Evolutionary conservation across 495 filamentous ascomycete genomes (phyloP), one percentile per base, ranked within the genome.

Genomic region (Xylaria acuta): DNA sequence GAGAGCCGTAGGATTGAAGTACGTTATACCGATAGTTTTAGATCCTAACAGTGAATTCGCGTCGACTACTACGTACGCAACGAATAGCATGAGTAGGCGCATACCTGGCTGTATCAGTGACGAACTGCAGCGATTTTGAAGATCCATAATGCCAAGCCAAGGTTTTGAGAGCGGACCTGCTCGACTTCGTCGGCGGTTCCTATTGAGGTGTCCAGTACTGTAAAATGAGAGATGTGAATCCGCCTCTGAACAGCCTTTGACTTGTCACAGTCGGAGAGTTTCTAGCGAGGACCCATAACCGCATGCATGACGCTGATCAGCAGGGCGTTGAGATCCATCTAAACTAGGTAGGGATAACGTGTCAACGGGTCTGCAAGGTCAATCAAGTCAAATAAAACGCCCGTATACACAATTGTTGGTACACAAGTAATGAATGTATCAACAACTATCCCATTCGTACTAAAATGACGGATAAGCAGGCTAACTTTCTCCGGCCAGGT

Each of bases 271-370:
- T 38, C 34, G 34, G 58, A 60, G 30, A 60, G 32, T 22, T n/a
- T 60, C 58, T n/a, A 12, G 32, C 34, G 58, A 5, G 34, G 20
- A n/a, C 58, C 58, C 22, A n/a, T 64, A 18, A 16, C 30, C 38
- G 5, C 38, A 18, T 43, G 22, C 58, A 60, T n/a, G n/a, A 63
- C 30, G 38, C 12, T 43, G 14, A n/a, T 43, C 38, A 40, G 38
- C 38, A 25, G 38, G 60, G 38, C 60, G 60, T 27, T n/a, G 30
- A 27, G 36, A 43, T 64, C 59, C 60, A 41, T 16, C 22, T 64
- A 5, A 27, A 0, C 45, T 22, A 32, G n/a, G 16, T 27, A 54
- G 12, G 5, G 8, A 11, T 22, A 60, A 20, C 22, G 38, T 63
- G n/a, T 14, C 59, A 41, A 30, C 20, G 41, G 16, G 54, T 59